A percentile compares a stretch with the other conserved stretches of the same genome.
phyloP scores from a whole-genome alignment of 306 rosid species.

The Trifolium dubium region DNA sequence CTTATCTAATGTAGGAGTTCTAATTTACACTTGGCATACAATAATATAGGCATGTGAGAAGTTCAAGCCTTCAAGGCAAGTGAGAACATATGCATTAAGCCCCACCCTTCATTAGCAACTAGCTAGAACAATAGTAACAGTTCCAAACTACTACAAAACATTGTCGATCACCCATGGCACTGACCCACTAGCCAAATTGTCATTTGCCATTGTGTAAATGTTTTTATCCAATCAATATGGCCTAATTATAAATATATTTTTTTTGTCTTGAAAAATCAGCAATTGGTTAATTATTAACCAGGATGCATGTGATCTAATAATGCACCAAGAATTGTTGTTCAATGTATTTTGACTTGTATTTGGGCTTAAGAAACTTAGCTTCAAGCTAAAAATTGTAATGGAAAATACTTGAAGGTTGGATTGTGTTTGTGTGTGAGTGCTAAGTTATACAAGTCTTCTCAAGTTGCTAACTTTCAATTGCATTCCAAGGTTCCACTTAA shows the following conservation, averaged over 20 bases:
- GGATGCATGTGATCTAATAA: neutral
- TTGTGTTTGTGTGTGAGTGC: conserved; percentile 53
- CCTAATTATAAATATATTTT: neutral
- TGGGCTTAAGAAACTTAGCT: conserved; percentile 43
- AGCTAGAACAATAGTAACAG: neutral
- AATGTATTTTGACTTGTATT: neutral
- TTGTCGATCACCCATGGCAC: neutral
- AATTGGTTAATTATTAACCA: conserved; percentile 38
- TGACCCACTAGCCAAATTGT: neutral
- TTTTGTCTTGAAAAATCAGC: conserved; percentile 17
- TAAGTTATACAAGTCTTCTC: conserved; percentile 65
- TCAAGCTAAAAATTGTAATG: conserved; percentile 59
- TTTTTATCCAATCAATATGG: neutral
- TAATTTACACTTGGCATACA: too few species aligned
- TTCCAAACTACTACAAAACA: neutral
- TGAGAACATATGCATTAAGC: neutral
- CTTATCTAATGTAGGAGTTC: too few species aligned
- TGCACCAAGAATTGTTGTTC: neutral
- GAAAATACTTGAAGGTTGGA: conserved; percentile 60
- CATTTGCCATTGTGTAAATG: neutral
- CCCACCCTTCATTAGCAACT: neutral
- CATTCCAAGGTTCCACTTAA: conserved; percentile 57
- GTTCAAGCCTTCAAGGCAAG: neutral
- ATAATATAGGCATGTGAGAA: neutral
- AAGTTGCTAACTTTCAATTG: conserved; percentile 52